Evolutionary conservation across 805 yeast genomes (phyloP).

Genomic region (Candida palmyrensis): DNA sequence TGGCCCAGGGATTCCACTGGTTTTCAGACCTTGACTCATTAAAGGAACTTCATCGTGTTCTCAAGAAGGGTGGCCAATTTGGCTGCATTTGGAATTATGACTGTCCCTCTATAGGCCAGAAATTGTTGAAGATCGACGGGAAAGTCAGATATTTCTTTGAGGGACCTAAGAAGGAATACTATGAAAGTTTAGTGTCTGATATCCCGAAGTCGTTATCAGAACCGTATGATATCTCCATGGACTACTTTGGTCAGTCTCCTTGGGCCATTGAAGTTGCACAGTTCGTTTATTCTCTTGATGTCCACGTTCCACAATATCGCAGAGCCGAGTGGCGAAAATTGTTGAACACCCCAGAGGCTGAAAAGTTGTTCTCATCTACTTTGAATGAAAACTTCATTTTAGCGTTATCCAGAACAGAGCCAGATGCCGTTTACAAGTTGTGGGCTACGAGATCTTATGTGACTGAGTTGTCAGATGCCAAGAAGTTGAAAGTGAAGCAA

Average conservation of each 20-base stretch:
- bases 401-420: conserved; percentile 12
- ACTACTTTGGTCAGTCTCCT: conserved; percentile 16
- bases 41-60: conserved; percentile 45
- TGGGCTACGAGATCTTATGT: conserved; percentile 56
- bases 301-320: conserved; percentile 53
- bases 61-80: conserved; percentile 43
- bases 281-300: conserved; percentile 31
- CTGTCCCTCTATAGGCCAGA: conserved; percentile 8
- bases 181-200: background rate
- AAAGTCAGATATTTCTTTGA: conserved; percentile 4
- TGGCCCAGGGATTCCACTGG: conserved; percentile 68
- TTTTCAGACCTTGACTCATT: conserved; percentile 47
- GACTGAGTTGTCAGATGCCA: conserved; percentile 36
- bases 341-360: conserved; percentile 14
- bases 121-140: conserved; percentile 1
- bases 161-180: conserved; percentile 1
- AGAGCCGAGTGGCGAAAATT: conserved; percentile 41
- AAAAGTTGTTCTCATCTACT: conserved; percentile 1
- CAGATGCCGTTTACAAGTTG: conserved; percentile 38
- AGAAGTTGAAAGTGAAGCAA: conserved; percentile 25
- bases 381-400: conserved; percentile 3
- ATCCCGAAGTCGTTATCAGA: background rate
- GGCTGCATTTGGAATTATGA: conserved; percentile 62
- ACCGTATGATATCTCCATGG: conserved; percentile 6
- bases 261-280: conserved; percentile 37